Base-by-base conservation (phyloP, 371 early-diverging fungal species). In the Choanephora cucurbitarum region DNA sequence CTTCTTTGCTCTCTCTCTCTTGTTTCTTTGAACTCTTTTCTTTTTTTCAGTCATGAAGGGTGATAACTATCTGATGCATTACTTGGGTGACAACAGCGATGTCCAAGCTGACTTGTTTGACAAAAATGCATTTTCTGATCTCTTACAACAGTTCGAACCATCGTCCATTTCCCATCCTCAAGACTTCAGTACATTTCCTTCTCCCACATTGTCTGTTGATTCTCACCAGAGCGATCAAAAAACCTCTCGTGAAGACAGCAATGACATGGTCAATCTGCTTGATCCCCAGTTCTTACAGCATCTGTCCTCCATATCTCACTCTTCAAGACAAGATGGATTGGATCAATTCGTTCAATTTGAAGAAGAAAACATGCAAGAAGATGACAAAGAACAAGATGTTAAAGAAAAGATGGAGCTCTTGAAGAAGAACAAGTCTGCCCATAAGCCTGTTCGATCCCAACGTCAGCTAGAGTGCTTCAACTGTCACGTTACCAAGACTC, bases 401-500 rank as follows among this genome's bases (percentile, higher is more conserved):
- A n/a, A 33, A 34, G 57, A 57, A 24, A 14, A 32, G 22, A n/a
- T 8, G 3, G 31, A 7, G 56, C 32, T 6, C 33, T 41, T 19
- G 49, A 55, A 31, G 48, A 55, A 44, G 48, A 57, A 48, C 49
- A 39, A n/a, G 43, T 44, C 39, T 40, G 14, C 23, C 15, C 47
- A 58, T 23, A 58, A 24, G 31, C 8, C 55, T 23, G 39, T 18
- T 28, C 37, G 53, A 22, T 13, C 52, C 2, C 52, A 52, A 43
- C 56, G 62, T 43, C 84, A 90, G 58, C 64, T 92, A 3, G 80
- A 82, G 44, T 92, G 93, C 69, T 86, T 66, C 75, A 92, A 92
- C 67, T 92, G 91, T 60, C 80, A 82, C 33, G 88, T 89, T 5
- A 89, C 84, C 52, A 79, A 80, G 62, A 91, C 91, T 0, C 93